A percentile compares a stretch with the other conserved stretches of the same genome.
Conservation (phyloP, 2,329 filamentous ascomycete genomes). For the Nothopassalora personata region DNA sequence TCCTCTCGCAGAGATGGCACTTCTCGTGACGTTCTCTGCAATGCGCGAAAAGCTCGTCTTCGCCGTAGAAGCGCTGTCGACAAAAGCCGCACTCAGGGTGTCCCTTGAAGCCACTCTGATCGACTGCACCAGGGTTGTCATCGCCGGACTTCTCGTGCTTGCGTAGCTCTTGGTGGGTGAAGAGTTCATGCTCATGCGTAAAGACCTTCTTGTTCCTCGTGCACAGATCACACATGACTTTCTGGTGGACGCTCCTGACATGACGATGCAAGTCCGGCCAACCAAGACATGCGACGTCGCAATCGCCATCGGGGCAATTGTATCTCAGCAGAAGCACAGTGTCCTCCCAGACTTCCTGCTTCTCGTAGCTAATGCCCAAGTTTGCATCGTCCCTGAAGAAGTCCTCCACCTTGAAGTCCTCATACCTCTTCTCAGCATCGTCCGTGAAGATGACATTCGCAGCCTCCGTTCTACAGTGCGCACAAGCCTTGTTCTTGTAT, state of each 20-base stretch:
- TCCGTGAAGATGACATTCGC: slow-evolving; percentile 90
- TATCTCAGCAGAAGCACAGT: slow-evolving; percentile 83
- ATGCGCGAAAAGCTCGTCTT: slow-evolving; percentile 89
- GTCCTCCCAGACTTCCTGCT: slow-evolving; percentile 82
- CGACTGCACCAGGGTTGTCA: slow-evolving; percentile 78
- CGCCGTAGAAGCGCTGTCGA: slow-evolving; percentile 84
- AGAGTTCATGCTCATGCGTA: slow-evolving; percentile 94
- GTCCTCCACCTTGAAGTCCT: slow-evolving; percentile 71
- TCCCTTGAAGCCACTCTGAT: slow-evolving; percentile 94
- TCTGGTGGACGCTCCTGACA: slow-evolving; percentile 74
- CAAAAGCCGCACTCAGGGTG: slow-evolving; percentile 95
- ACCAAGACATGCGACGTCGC: slow-evolving; percentile 76
- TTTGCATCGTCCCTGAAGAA: slow-evolving; percentile 76
- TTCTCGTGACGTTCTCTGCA: slow-evolving; percentile 91
- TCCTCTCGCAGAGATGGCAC: slow-evolving; percentile 87
- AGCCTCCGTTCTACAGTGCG: slow-evolving; percentile 82
- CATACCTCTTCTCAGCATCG: slow-evolving; percentile 70
- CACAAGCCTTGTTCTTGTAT: slow-evolving; percentile 94
- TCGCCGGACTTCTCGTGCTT: slow-evolving; percentile 89
- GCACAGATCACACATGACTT: slow-evolving; percentile 86
- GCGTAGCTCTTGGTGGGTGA: slow-evolving; percentile 71
- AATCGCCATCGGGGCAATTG: slow-evolving; percentile 83
- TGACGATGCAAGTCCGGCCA: slow-evolving; percentile 77
- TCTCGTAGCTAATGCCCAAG: slow-evolving; percentile 87
- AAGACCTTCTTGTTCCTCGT: slow-evolving; percentile 96